Percentiles rank a stretch among this genome's conserved stretches.
Conservation (phyloP, 2,329 filamentous ascomycete species). For the Verticillium dahliae region DNA sequence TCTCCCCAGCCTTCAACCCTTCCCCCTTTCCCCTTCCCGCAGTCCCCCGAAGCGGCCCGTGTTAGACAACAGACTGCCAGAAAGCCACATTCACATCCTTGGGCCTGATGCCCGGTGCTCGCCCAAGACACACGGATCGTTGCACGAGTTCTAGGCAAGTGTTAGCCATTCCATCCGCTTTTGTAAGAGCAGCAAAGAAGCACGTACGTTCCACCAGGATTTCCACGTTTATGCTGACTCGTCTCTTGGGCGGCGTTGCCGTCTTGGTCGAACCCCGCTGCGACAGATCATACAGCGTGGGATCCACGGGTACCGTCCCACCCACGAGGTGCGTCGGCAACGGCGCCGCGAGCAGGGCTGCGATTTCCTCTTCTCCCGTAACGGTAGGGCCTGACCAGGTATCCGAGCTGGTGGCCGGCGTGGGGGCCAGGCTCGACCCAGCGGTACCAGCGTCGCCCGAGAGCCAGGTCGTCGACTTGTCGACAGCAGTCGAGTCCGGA, state of each 20-base stretch:
- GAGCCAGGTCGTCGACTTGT: not conserved
- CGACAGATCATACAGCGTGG: not conserved
- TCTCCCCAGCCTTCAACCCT: no score
- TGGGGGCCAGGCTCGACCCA: not conserved
- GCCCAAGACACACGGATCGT: conserved; percentile 30
- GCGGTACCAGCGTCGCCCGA: not conserved
- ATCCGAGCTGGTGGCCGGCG: not conserved
- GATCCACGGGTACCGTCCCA: not conserved
- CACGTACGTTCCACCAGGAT: conserved; percentile 22
- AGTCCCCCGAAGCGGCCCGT: not conserved
- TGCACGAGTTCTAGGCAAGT: conserved; percentile 23
- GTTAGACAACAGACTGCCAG: conserved; percentile 6
- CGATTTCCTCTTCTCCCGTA: not conserved
- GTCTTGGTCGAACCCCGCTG: not conserved
- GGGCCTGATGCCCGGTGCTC: conserved; percentile 29
- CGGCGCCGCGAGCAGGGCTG: not conserved
- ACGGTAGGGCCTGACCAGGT: not conserved
- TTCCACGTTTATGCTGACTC: conserved; percentile 26
- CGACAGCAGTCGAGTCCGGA: not conserved
- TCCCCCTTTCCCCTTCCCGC: no score
- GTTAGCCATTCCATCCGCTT: not conserved
- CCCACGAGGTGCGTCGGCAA: not conserved
- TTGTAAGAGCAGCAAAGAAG: not conserved
- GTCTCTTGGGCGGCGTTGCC: conserved; percentile 17
- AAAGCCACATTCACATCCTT: conserved; percentile 22